Evolutionary conservation across 805 yeast species (phyloP).

Genomic region (Myxozyma neglecta): DNA sequence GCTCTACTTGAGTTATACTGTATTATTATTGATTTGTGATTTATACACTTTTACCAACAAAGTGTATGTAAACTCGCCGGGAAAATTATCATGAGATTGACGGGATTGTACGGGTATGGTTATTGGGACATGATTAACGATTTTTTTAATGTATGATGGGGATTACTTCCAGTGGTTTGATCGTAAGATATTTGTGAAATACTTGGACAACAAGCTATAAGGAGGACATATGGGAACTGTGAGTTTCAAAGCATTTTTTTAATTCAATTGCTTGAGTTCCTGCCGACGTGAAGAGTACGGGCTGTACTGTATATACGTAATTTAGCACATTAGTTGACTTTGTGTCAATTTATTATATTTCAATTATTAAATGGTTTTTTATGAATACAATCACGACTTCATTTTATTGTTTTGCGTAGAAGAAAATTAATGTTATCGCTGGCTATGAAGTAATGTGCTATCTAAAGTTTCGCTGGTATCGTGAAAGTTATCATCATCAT

Average conservation of each 20-base stretch:
- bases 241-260: neutral
- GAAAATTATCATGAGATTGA: neutral
- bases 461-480: neutral
- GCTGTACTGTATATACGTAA: conserved; percentile 1
- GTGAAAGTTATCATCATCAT: neutral
- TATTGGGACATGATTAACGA: neutral
- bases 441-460: neutral
- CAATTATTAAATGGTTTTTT: neutral
- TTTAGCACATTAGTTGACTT: neutral
- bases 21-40: neutral
- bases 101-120: neutral
- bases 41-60: neutral
- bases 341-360: neutral
- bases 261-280: neutral
- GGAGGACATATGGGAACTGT: neutral
- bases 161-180: neutral
- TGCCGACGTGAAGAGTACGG: neutral
- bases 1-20: neutral
- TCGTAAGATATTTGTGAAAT: neutral
- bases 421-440: neutral
- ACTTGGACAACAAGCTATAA: neutral
- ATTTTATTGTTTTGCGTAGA: neutral
- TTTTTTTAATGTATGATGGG: neutral
- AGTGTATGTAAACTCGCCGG: neutral
- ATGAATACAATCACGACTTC: neutral